Conservation (phyloP, 2,329 filamentous ascomycete genomes). For the Colletotrichum costaricense region DNA sequence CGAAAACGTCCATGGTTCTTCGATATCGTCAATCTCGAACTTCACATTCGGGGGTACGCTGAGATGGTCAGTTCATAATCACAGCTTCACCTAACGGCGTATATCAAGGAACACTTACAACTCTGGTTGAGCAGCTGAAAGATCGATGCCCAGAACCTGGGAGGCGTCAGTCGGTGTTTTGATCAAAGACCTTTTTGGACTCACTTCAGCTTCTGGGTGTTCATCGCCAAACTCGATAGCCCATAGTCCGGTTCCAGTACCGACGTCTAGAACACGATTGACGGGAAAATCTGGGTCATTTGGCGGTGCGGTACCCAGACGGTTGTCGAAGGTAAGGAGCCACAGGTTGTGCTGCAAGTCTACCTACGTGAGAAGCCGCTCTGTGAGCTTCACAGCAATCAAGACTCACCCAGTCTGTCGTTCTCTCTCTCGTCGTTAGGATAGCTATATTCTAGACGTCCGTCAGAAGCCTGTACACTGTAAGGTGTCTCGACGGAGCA, state of each 20-base stretch:
- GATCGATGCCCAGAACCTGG: slow-evolving; percentile 41
- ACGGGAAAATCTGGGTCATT: slow-evolving; percentile 17
- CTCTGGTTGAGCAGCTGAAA: slow-evolving; percentile 46
- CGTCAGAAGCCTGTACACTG: neutral
- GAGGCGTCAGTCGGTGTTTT: neutral
- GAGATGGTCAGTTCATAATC: neutral
- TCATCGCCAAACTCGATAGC: slow-evolving; percentile 45
- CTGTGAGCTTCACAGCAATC: neutral
- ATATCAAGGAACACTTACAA: slow-evolving; percentile 53
- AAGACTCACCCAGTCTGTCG: slow-evolving; percentile 22
- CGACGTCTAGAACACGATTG: slow-evolving; percentile 42
- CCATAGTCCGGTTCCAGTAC: slow-evolving; percentile 46
- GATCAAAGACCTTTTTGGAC: no score
- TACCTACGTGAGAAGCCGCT: neutral
- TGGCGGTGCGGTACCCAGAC: neutral
- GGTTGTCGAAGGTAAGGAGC: neutral
- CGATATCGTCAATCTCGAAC: slow-evolving; percentile 53
- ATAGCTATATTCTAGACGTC: slow-evolving; percentile 16
- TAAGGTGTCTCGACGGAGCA: neutral
- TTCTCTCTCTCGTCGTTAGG: slow-evolving; percentile 33
- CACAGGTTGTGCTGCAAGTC: neutral
- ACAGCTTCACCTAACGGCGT: neutral
- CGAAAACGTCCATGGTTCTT: slow-evolving; percentile 45
- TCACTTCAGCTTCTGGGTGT: slow-evolving; percentile 37
- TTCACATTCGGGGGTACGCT: slow-evolving; percentile 50